phyloP scores from a whole-genome alignment of 352 stramenopile species.

The Pythium aquatile region DNA sequence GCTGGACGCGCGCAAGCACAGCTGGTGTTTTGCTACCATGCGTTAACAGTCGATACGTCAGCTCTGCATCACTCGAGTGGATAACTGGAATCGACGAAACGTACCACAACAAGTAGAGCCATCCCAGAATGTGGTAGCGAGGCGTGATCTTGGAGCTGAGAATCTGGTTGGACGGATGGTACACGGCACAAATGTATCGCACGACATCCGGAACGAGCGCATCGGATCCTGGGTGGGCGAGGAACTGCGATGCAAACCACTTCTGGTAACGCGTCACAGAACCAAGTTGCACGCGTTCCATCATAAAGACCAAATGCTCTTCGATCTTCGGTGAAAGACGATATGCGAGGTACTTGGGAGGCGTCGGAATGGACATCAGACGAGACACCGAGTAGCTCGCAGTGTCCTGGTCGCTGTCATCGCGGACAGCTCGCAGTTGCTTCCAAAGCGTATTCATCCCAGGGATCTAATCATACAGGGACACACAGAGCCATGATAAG shows the following conservation, averaged over 20 bases:
- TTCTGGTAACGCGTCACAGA: constrained; percentile 83
- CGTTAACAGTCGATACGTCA: constrained; percentile 4
- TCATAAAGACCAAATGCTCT: constrained; percentile 85
- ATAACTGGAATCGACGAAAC: not conserved
- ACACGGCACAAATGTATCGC: constrained; percentile 81
- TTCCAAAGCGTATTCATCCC: constrained; percentile 86
- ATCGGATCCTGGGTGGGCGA: constrained; percentile 63
- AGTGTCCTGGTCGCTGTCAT: constrained; percentile 55
- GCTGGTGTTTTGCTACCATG: constrained; percentile 63
- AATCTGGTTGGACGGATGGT: constrained; percentile 82
- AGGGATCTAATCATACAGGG: constrained; percentile 43
- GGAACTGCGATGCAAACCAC: constrained; percentile 83
- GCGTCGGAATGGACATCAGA: constrained; percentile 73
- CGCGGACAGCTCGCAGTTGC: constrained; percentile 63
- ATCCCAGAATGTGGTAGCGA: constrained; percentile 84
- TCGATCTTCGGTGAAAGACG: constrained; percentile 85
- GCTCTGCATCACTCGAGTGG: not conserved
- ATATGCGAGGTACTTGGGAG: constrained; percentile 74
- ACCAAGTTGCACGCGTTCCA: constrained; percentile 76
- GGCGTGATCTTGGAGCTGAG: constrained; percentile 81
- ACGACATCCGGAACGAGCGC: constrained; percentile 78
- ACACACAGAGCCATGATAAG: not conserved
- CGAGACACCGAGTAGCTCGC: constrained; percentile 60
- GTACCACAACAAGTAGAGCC: constrained; percentile 84
- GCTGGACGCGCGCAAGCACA: constrained; percentile 67